Base-by-base conservation (phyloP, 441 rosid genomes). In the Bruguiera hainesii region DNA sequence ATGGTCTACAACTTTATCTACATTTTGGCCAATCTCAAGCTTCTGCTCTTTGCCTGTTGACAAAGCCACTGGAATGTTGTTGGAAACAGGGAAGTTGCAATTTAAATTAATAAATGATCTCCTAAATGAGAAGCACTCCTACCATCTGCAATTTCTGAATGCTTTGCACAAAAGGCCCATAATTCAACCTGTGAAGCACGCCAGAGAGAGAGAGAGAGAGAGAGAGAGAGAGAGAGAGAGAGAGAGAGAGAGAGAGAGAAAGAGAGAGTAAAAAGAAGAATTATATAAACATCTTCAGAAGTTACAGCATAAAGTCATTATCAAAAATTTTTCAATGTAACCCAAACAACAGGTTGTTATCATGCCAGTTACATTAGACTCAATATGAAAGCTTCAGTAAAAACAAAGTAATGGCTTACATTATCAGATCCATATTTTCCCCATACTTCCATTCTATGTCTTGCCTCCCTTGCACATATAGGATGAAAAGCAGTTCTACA, bases 401-500 rank as follows among this genome's bases (percentile, higher is more conserved):
- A 6, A 31, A 60, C 39, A 42, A 64, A 74, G 30, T 31, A 61
- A 66, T 70, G 69, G 74, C 97, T 87, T 84, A 91, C 99, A 77
- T 78, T 82, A 71, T 88, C 93, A 73, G 76, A 76, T 65, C 98
- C 99, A 73, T 76, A 81, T 65, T 85, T 96, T 63, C 97, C 99
- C 98, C 99, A 93, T 65, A 91, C 84, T 83, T 93, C 99, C 84
- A 96, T 80, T 72, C 87, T 87, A 53, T 87, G 87, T 29, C 90
- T 80, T 58, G 93, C 94, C 78, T 93, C 99, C 81, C 98, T 82
- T 13, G 98, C 99, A 83, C 99, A 96, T 56, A 81, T 78, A 68
- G 99, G 99, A 86, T 96, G 99, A 74, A 96, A 93, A 66, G 98
- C 81, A 72, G 89, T 66, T 76, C 98, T 83, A 84, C 99, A 96